phyloP scores from a whole-genome alignment of 768 basidiomycete genomes.

The Phaeotremella skinneri region DNA sequence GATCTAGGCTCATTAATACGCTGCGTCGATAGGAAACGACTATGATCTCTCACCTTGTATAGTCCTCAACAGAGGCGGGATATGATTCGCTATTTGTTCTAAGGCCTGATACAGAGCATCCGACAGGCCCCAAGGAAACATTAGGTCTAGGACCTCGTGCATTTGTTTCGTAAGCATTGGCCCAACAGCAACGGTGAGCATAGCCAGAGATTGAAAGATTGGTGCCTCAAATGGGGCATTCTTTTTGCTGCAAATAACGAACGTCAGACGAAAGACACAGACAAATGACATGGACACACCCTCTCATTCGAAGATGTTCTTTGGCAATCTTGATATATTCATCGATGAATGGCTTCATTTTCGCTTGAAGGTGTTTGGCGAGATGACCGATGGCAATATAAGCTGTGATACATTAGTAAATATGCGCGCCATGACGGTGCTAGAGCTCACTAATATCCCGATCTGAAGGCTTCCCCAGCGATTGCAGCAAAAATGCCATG shows the following conservation, averaged over 20 bases:
- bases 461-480: constrained; percentile 84
- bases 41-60: constrained; percentile 74
- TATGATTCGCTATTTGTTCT: constrained; percentile 75
- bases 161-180: constrained; percentile 92
- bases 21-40: not conserved
- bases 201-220: constrained; percentile 95
- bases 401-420: constrained; percentile 56
- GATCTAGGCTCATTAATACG: constrained; percentile 59
- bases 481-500: constrained; percentile 85
- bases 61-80: constrained; percentile 82
- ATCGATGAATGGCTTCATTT: constrained; percentile 94
- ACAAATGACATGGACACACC: constrained; percentile 58
- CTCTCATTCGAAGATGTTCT: constrained; percentile 77
- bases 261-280: not conserved
- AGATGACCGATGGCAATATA: constrained; percentile 97
- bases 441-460: constrained; percentile 71
- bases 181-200: constrained; percentile 91
- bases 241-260: constrained; percentile 57
- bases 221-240: constrained; percentile 90
- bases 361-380: constrained; percentile 82
- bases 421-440: not conserved
- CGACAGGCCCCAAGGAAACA: constrained; percentile 91
- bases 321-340: constrained; percentile 86
- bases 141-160: constrained; percentile 93
- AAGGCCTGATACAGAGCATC: constrained; percentile 83